These are phyloP conservation scores for Crotalaria pallida DNA, from an alignment of 306 rosid species.

Conservation along the genomic window DNA sequence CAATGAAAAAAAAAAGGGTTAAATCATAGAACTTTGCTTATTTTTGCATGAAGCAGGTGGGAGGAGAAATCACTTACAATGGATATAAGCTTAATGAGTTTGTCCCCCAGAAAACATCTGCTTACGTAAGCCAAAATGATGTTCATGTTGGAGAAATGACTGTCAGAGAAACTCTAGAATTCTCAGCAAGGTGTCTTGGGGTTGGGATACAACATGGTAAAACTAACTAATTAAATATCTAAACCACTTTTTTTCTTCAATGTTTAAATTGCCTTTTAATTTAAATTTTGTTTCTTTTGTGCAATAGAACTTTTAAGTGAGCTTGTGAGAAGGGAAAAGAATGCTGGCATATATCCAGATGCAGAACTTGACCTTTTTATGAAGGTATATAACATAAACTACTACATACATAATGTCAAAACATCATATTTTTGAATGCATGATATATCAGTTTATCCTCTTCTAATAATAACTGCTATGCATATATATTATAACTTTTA, in stretches of 20 bases:
- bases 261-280: neutral
- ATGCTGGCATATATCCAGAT: constrained; percentile 75
- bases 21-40: too few species aligned
- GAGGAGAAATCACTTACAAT: constrained; percentile 65
- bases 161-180: constrained; percentile 86
- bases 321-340: constrained; percentile 75
- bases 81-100: constrained; percentile 64
- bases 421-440: too few species aligned
- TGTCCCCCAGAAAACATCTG: constrained; percentile 83
- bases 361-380: constrained; percentile 91
- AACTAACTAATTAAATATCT: neutral
- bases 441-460: too few species aligned
- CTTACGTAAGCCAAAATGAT: constrained; percentile 91
- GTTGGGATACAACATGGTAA: constrained; percentile 85
- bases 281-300: neutral
- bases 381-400: constrained; percentile 49
- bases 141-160: constrained; percentile 87
- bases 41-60: constrained; percentile 42
- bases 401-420: neutral
- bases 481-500: neutral
- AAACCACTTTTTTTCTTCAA: neutral
- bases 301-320: constrained; percentile 49
- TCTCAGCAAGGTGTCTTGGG: constrained; percentile 89
- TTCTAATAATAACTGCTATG: too few species aligned
- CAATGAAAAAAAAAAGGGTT: too few species aligned